Conservation (phyloP, 305 asterid genomes). For the Rubia balearica region DNA sequence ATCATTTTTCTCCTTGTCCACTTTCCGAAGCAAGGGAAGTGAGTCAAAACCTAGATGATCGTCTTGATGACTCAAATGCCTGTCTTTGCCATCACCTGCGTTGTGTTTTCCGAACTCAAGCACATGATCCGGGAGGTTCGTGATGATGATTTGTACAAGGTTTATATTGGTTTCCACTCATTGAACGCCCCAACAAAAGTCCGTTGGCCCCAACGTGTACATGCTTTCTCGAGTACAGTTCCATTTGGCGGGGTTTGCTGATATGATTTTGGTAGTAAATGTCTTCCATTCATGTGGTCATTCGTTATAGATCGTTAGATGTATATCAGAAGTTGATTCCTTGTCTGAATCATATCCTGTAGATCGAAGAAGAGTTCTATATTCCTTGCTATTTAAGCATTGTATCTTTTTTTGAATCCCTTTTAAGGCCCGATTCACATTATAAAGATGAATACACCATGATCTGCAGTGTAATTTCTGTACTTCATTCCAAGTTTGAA, state of each 20-base stretch:
- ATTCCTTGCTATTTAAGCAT: background rate
- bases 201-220: slow-evolving; percentile 17
- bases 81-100: slow-evolving; percentile 16
- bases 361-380: slow-evolving; percentile 1
- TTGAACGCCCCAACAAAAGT: slow-evolving; percentile 1
- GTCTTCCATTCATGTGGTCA: slow-evolving; percentile 22
- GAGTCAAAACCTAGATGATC: slow-evolving; percentile 71
- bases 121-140: slow-evolving; percentile 13
- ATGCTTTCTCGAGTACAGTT: slow-evolving; percentile 35
- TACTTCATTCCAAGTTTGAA: background rate
- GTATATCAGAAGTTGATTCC: slow-evolving; percentile 17
- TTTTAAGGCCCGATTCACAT: background rate
- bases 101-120: slow-evolving; percentile 13
- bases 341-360: slow-evolving; percentile 5
- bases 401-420: background rate
- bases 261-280: slow-evolving; percentile 47
- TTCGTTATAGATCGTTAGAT: slow-evolving; percentile 12
- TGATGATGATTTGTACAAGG: slow-evolving; percentile 23
- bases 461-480: background rate
- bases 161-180: slow-evolving; percentile 16
- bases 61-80: slow-evolving; percentile 23
- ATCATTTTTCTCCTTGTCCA: slow-evolving; percentile 81
- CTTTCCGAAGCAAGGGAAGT: slow-evolving; percentile 89
- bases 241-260: slow-evolving; percentile 40
- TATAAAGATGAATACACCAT: background rate